These are phyloP conservation scores for Boechera stricta DNA, from an alignment of 345 rosid species.

Conservation along the genomic window DNA sequence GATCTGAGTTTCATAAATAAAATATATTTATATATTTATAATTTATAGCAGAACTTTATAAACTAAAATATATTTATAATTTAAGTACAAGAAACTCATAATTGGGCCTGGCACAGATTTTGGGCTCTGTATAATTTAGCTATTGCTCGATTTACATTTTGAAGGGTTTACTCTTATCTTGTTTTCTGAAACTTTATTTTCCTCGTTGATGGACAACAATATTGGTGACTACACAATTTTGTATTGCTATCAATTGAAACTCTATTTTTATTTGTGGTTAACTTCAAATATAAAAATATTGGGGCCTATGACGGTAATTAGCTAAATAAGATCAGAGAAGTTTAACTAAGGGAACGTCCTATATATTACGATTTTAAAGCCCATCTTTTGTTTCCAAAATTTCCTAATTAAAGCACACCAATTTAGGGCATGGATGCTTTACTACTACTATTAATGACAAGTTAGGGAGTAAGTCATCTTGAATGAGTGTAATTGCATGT, in stretches of 20 bases:
- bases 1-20: conserved; percentile 24
- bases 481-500: conserved; percentile 27
- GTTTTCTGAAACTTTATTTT: too few relatives aligned
- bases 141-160: background rate
- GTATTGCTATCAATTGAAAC: background rate
- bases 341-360: background rate
- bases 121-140: background rate
- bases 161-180: background rate
- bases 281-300: background rate
- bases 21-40: background rate
- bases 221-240: background rate
- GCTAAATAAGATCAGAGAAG: background rate
- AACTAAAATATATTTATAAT: too few relatives aligned
- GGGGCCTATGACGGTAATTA: background rate
- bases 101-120: background rate
- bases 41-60: too few relatives aligned
- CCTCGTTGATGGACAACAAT: too few relatives aligned
- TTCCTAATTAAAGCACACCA: conserved; percentile 36
- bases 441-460: conserved; percentile 31
- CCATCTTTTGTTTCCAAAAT: background rate
- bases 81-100: background rate
- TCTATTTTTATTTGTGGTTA: background rate
- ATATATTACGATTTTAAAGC: background rate
- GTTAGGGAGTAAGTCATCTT: conserved; percentile 26
- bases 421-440: conserved; percentile 23